phyloP scores from a whole-genome alignment of 306 rosid species.

The Notholithocarpus densiflorus region DNA sequence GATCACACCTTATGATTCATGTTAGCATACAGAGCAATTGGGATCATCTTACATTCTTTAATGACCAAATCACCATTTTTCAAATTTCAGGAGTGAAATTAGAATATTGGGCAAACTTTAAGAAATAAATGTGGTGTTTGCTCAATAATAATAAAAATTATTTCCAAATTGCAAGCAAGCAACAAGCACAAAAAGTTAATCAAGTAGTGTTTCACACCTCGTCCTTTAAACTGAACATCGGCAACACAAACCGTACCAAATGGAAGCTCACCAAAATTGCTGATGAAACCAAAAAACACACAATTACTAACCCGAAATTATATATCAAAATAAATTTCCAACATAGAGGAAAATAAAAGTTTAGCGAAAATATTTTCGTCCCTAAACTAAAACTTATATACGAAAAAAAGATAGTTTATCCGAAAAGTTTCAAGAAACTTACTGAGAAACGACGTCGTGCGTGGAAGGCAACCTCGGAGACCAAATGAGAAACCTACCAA shows the following conservation, averaged over 20 bases:
- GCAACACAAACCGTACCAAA: conserved; percentile 79
- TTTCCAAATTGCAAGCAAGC: background rate
- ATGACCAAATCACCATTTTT: too few species aligned
- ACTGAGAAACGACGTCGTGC: conserved; percentile 83
- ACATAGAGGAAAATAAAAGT: background rate
- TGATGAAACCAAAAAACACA: conserved; percentile 34
- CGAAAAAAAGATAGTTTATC: too few species aligned
- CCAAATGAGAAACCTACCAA: conserved; percentile 84
- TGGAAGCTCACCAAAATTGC: conserved; percentile 86
- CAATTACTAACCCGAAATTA: background rate
- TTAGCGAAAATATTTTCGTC: background rate
- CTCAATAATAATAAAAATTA: too few species aligned
- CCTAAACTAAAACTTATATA: too few species aligned
- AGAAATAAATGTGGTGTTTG: too few species aligned
- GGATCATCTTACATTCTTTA: too few species aligned
- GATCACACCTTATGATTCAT: too few species aligned
- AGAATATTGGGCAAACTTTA: too few species aligned
- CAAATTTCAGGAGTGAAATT: too few species aligned
- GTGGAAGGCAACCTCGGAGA: conserved; percentile 76
- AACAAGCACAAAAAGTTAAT: conserved; percentile 8
- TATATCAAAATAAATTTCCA: background rate
- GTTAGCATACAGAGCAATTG: too few species aligned
- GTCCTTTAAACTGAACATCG: conserved; percentile 81
- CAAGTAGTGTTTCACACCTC: conserved; percentile 55
- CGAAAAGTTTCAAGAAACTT: conserved; percentile 29